These are phyloP conservation scores for Cladosporium sp. DNA, from an alignment of 2,329 filamentous ascomycete genomes.

Conservation along the genomic window DNA sequence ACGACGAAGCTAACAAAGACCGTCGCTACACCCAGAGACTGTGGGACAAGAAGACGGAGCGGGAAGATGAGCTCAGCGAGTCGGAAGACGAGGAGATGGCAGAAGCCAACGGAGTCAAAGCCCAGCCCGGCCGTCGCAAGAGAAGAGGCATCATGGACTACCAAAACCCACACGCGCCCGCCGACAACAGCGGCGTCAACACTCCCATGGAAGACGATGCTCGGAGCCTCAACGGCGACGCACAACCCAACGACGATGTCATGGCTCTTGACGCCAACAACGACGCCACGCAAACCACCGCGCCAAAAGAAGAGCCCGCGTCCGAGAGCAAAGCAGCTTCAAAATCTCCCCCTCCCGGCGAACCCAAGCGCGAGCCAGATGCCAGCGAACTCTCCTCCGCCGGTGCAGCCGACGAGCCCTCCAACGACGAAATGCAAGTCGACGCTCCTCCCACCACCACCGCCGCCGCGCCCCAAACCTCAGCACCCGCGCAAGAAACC, in stretches of 20 bases:
- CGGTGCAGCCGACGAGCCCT: constrained; percentile 30
- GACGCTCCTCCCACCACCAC: constrained; percentile 11
- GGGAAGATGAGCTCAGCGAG: constrained; percentile 68
- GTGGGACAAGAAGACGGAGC: constrained; percentile 71
- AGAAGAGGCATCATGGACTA: constrained; percentile 60
- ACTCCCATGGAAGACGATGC: constrained; percentile 28
- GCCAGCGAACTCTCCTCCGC: constrained; percentile 15
- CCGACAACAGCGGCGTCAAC: constrained; percentile 50
- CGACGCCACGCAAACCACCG: constrained; percentile 19
- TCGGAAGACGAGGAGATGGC: constrained; percentile 86
- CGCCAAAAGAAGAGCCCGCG: constrained; percentile 21
- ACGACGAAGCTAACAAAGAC: constrained; percentile 85
- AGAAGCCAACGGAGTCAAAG: constrained; percentile 65
- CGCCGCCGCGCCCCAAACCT: not conserved
- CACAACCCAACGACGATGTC: constrained; percentile 15
- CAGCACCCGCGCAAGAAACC: not conserved
- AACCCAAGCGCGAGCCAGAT: constrained; percentile 7
- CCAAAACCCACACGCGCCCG: constrained; percentile 52
- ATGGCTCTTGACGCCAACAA: constrained; percentile 28
- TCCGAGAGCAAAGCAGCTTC: constrained; percentile 24
- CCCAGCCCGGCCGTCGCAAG: constrained; percentile 44
- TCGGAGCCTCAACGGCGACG: constrained; percentile 29
- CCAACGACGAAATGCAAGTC: constrained; percentile 30
- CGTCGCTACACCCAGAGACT: constrained; percentile 74
- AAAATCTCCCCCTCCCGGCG: constrained; percentile 15